Conservation (phyloP, 2,329 filamentous ascomycete genomes). For the Camillea tinctor region DNA sequence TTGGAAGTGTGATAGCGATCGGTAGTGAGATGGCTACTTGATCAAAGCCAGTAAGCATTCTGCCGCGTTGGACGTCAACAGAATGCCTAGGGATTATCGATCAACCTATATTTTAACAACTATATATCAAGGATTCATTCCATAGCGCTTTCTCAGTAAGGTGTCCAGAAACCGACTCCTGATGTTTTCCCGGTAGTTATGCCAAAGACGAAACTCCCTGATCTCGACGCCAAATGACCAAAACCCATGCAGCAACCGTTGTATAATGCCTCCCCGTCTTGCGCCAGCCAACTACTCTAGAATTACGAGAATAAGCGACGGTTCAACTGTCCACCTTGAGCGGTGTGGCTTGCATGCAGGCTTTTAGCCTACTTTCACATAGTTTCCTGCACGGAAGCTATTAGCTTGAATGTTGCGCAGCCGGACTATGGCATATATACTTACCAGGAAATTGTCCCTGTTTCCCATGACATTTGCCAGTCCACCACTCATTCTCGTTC, state of each 20-base stretch:
- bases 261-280: constrained; percentile 1
- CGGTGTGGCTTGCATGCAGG: constrained; percentile 1
- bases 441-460: constrained; percentile 93
- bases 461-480: constrained; percentile 73
- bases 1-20: neutral
- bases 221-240: constrained; percentile 8
- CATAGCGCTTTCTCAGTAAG: neutral
- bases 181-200: constrained; percentile 1
- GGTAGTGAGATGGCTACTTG: neutral
- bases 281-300: constrained; percentile 3
- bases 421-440: constrained; percentile 26
- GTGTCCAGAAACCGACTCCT: constrained; percentile 1
- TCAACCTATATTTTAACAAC: constrained; percentile 1
- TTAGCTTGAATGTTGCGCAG: constrained; percentile 23
- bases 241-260: constrained; percentile 8
- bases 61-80: neutral
- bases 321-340: constrained; percentile 2
- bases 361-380: constrained; percentile 43
- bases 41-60: neutral
- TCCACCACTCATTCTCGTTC: constrained; percentile 98
- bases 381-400: constrained; percentile 42
- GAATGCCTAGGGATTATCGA: neutral
- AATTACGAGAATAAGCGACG: neutral
- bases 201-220: constrained; percentile 5
- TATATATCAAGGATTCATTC: constrained; percentile 1